Conservation (phyloP, 2,329 filamentous ascomycete species). For the Fonsecaea erecta region DNA sequence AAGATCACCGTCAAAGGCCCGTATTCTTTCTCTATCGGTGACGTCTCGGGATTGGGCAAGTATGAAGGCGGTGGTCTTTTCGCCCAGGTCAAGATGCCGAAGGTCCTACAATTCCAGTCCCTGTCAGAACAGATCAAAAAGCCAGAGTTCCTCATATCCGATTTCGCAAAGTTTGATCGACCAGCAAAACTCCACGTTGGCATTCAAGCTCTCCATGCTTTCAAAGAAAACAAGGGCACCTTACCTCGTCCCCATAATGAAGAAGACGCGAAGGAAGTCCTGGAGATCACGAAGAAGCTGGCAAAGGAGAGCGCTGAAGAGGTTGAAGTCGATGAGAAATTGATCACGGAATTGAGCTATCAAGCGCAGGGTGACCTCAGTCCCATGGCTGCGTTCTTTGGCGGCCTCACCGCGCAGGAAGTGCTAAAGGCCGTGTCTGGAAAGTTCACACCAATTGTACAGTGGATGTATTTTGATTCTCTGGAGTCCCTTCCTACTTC, state of each 20-base stretch:
- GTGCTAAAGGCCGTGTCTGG: constrained; percentile 95
- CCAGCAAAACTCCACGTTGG: constrained; percentile 90
- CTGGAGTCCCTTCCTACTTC: constrained; percentile 88
- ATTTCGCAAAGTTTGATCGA: constrained; percentile 97
- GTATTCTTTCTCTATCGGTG: constrained; percentile 96
- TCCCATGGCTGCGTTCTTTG: constrained; percentile 93
- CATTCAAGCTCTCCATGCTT: constrained; percentile 89
- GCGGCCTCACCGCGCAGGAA: constrained; percentile 90
- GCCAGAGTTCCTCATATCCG: constrained; percentile 87
- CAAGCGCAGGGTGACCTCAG: constrained; percentile 89
- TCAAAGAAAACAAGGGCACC: constrained; percentile 70
- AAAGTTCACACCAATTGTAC: constrained; percentile 93
- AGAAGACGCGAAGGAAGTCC: constrained; percentile 76
- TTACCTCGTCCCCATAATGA: constrained; percentile 84
- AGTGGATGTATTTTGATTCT: constrained; percentile 98
- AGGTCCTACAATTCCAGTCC: constrained; percentile 84
- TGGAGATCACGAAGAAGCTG: constrained; percentile 75
- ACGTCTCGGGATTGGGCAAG: constrained; percentile 82
- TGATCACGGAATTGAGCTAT: constrained; percentile 90
- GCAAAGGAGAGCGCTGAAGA: constrained; percentile 70
- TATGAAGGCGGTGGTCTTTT: constrained; percentile 90
- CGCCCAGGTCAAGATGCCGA: constrained; percentile 98
- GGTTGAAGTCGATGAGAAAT: constrained; percentile 85
- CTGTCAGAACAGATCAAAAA: constrained; percentile 78
- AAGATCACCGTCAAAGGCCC: constrained; percentile 94